Percentiles rank a stretch among this genome's conserved stretches.
Conservation (phyloP, 2,329 filamentous ascomycete genomes). For the Nemania abortiva region DNA sequence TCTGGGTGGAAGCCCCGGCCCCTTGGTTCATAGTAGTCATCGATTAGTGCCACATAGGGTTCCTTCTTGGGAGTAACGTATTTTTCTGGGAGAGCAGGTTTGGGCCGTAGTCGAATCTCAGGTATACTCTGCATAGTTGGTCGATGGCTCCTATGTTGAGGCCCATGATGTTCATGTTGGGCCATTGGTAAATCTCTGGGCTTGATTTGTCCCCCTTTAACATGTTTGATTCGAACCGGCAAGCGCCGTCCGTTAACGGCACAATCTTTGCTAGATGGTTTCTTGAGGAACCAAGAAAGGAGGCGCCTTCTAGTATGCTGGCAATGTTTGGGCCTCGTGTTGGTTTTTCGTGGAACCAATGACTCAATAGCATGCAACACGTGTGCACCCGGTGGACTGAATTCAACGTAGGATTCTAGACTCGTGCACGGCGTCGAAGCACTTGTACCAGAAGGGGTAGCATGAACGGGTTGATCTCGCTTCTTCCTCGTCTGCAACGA, state of each 20-base stretch:
- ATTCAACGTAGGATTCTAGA: slow-evolving; percentile 45
- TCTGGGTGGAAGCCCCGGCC: slow-evolving; percentile 28
- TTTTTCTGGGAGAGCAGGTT: slow-evolving; percentile 28
- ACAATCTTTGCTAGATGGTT: slow-evolving; percentile 28
- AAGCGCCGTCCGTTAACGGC: slow-evolving; percentile 11
- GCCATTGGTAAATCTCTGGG: slow-evolving; percentile 19
- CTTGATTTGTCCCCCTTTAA: slow-evolving; percentile 37
- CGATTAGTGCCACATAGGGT: slow-evolving; percentile 26
- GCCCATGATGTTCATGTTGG: slow-evolving; percentile 21
- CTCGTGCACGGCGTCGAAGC: slow-evolving; percentile 38
- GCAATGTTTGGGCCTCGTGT: slow-evolving; percentile 33
- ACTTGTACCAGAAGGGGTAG: slow-evolving; percentile 26
- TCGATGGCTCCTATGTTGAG: slow-evolving; percentile 29
- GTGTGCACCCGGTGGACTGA: slow-evolving; percentile 39
- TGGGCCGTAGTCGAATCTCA: slow-evolving; percentile 23
- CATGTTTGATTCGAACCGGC: slow-evolving; percentile 30
- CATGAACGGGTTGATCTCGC: slow-evolving; percentile 39
- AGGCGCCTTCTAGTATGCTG: slow-evolving; percentile 39
- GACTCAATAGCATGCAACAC: slow-evolving; percentile 37
- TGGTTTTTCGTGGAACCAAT: slow-evolving; percentile 34
- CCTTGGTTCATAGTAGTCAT: slow-evolving; percentile 31
- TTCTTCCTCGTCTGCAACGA: slow-evolving; percentile 23
- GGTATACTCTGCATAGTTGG: slow-evolving; percentile 35
- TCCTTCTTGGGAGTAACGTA: slow-evolving; percentile 35
- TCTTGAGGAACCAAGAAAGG: slow-evolving; percentile 48